These are phyloP conservation scores for Pyricularia grisea DNA, from an alignment of 2,329 filamentous ascomycete genomes.

Conservation along the genomic window DNA sequence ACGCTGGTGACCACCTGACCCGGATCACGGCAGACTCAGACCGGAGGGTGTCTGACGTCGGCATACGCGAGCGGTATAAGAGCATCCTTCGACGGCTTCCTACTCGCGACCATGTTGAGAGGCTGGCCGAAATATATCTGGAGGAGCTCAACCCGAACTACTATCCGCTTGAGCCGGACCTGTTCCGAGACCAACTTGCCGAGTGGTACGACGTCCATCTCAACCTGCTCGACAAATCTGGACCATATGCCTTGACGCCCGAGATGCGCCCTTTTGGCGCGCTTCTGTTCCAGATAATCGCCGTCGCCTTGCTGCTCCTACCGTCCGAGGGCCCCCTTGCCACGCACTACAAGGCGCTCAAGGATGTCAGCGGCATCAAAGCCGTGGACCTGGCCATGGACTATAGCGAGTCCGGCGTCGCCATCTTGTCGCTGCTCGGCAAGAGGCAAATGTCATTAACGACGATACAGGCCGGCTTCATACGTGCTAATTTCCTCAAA, in stretches of 20 bases:
- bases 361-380: conserved; percentile 49
- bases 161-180: conserved; percentile 40
- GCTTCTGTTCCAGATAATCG: conserved; percentile 49
- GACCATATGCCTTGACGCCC: conserved; percentile 38
- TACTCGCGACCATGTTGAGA: conserved; percentile 41
- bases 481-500: conserved; percentile 47
- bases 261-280: conserved; percentile 49
- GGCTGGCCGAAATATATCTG: conserved; percentile 45
- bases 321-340: conserved; percentile 32
- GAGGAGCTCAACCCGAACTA: conserved; percentile 52
- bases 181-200: conserved; percentile 40
- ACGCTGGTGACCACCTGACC: background rate
- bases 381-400: conserved; percentile 52
- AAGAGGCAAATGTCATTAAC: conserved; percentile 46
- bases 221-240: conserved; percentile 35
- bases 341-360: conserved; percentile 40
- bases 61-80: conserved; percentile 48
- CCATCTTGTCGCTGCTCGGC: conserved; percentile 43
- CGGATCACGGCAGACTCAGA: conserved; percentile 10
- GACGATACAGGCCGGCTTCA: conserved; percentile 47
- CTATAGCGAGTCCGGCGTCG: conserved; percentile 49
- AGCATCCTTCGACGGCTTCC: conserved; percentile 48
- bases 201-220: conserved; percentile 48
- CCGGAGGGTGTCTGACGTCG: conserved; percentile 26
- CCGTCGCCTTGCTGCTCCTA: conserved; percentile 43